Evolutionary conservation across 345 rosid species (phyloP).

Genomic region (Rhodamnia rubescens): DNA sequence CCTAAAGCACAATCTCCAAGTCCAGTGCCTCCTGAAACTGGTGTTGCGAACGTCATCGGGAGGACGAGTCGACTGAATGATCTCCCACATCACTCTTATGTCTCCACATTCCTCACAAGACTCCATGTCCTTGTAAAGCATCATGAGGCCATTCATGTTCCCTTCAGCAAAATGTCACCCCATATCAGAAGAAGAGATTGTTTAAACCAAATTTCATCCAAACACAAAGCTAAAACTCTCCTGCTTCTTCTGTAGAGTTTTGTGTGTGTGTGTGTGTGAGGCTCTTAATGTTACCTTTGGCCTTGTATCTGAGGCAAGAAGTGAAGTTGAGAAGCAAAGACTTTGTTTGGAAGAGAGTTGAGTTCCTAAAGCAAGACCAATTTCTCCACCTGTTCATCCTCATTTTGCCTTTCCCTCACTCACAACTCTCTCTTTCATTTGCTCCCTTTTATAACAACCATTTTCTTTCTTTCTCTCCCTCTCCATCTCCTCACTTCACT

Average conservation of each 20-base stretch:
- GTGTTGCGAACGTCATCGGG: neutral
- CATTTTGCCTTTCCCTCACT: neutral
- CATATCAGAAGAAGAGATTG: neutral
- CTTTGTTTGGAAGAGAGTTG: constrained; percentile 20
- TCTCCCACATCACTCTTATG: constrained; percentile 57
- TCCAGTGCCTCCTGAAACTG: neutral
- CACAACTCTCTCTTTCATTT: neutral
- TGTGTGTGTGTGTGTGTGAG: neutral
- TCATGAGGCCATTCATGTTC: constrained; percentile 19
- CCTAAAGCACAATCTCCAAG: neutral
- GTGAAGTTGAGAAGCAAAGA: constrained; percentile 20
- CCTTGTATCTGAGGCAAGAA: constrained; percentile 17
- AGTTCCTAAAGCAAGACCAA: constrained; percentile 22
- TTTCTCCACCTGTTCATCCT: constrained; percentile 26
- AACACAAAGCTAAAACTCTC: neutral
- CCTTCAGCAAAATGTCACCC: constrained; percentile 12
- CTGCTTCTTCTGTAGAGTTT: neutral
- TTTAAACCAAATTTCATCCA: neutral
- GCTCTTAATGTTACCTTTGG: constrained; percentile 26
- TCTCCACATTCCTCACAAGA: constrained; percentile 45
- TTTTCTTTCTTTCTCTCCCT: neutral
- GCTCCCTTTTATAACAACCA: neutral
- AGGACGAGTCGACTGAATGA: constrained; percentile 38
- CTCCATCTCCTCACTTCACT: constrained; percentile 1
- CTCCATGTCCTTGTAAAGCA: constrained; percentile 49